Evolutionary conservation across 73 alveolate genomes (phyloP).

Genomic region (Paramecium primaurelia): DNA sequence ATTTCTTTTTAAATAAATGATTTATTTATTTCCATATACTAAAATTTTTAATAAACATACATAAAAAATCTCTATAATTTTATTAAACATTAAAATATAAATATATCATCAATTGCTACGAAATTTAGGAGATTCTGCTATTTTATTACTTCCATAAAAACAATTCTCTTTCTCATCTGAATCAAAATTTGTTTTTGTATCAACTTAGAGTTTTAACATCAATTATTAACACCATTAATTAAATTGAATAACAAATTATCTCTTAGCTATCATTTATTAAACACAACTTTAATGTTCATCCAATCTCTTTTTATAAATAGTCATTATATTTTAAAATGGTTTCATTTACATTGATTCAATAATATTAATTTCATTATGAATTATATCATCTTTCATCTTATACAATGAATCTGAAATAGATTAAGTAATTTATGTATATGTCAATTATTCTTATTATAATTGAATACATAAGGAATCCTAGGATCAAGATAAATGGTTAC

Average conservation of each 20-base stretch:
- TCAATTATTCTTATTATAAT: background rate
- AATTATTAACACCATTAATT: conserved; percentile 1
- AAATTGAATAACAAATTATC: background rate
- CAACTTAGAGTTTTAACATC: background rate
- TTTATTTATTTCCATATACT: background rate
- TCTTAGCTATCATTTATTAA: background rate
- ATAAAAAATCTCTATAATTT: background rate
- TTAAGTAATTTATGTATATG: background rate
- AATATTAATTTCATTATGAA: background rate
- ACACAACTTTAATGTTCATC: background rate
- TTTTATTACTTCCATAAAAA: background rate
- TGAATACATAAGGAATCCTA: background rate
- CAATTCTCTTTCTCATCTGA: background rate
- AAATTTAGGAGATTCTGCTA: background rate
- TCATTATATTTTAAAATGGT: conserved; percentile 25
- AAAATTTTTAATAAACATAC: background rate
- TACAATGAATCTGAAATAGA: background rate
- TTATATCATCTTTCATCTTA: conserved; percentile 29
- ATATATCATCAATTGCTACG: background rate
- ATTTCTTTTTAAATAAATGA: background rate
- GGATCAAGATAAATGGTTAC: background rate
- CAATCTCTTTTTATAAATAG: background rate
- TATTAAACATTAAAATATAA: background rate
- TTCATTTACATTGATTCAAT: conserved; percentile 27
- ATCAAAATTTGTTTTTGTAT: background rate